Conservation (phyloP, 2,329 filamentous ascomycete genomes). For the Periglandula ipomoeae region DNA sequence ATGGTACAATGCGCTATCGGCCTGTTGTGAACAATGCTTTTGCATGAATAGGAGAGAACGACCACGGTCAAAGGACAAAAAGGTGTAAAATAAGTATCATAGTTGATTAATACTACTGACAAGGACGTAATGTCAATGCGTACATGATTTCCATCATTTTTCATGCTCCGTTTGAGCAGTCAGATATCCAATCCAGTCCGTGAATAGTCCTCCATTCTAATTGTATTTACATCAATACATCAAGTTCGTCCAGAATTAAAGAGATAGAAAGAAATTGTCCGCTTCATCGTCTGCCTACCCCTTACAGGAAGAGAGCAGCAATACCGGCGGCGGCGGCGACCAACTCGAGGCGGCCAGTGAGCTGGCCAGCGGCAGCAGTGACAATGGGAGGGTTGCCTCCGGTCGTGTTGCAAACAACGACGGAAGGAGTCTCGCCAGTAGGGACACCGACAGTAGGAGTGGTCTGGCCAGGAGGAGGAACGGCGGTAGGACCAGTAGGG, state of each 20-base stretch:
- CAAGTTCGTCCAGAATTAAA: not conserved
- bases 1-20: no score
- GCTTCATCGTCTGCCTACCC: not conserved
- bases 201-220: not conserved
- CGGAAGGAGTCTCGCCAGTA: not conserved
- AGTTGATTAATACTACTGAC: slow-evolving; percentile 2
- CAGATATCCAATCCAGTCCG: not conserved
- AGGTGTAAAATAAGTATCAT: not conserved
- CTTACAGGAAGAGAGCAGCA: slow-evolving; percentile 19
- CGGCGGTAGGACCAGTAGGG: not conserved
- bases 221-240: not conserved
- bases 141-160: not conserved
- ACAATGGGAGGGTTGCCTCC: slow-evolving; percentile 12
- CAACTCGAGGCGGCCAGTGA: slow-evolving; percentile 19
- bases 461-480: slow-evolving; percentile 2
- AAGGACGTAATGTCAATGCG: not conserved
- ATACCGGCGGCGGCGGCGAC: slow-evolving; percentile 23
- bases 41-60: no score
- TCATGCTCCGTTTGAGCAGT: not conserved
- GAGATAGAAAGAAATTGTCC: not conserved
- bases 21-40: no score
- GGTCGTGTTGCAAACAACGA: not conserved
- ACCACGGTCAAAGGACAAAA: no score
- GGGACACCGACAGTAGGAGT: not conserved
- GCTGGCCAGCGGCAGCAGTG: slow-evolving; percentile 23